phyloP scores from a whole-genome alignment of 768 basidiomycete species.

The Naganishia antarctica region DNA sequence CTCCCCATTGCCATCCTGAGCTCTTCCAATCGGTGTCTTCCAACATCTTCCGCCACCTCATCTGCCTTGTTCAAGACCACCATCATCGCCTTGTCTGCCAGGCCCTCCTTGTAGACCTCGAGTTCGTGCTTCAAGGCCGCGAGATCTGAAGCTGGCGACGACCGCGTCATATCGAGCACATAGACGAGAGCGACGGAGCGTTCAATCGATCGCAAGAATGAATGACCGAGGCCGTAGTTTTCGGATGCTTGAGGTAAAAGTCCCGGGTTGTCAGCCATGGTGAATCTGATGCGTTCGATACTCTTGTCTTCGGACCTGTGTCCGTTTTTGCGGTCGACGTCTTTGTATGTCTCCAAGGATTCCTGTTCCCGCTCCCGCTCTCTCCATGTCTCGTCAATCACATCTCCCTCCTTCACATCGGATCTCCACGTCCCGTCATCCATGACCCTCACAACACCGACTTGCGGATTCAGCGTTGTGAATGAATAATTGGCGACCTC shows the following conservation, averaged over 20 bases:
- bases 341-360: slow-evolving; percentile 17
- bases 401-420: slow-evolving; percentile 31
- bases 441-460: slow-evolving; percentile 80
- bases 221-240: slow-evolving; percentile 87
- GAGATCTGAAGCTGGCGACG: slow-evolving; percentile 74
- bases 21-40: slow-evolving; percentile 28
- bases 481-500: slow-evolving; percentile 89
- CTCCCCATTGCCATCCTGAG: slow-evolving; percentile 55
- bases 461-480: slow-evolving; percentile 88
- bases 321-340: background rate
- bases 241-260: slow-evolving; percentile 77
- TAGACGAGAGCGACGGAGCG: slow-evolving; percentile 83
- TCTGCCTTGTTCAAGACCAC: slow-evolving; percentile 96
- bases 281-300: slow-evolving; percentile 60
- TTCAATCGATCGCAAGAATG: slow-evolving; percentile 88
- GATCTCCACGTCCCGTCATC: slow-evolving; percentile 68
- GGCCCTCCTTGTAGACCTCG: slow-evolving; percentile 66
- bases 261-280: slow-evolving; percentile 94
- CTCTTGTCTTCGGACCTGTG: slow-evolving; percentile 7
- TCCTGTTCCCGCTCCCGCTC: slow-evolving; percentile 39
- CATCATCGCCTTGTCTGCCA: slow-evolving; percentile 70
- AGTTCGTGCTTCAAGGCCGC: slow-evolving; percentile 70
- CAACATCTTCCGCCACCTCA: slow-evolving; percentile 56
- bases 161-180: slow-evolving; percentile 77
- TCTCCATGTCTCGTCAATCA: slow-evolving; percentile 41